A percentile compares a stretch with the other conserved stretches of the same genome.
Evolutionary conservation across 495 filamentous ascomycete genomes (phyloP).

Genomic region (Penicillium riverlandense): DNA sequence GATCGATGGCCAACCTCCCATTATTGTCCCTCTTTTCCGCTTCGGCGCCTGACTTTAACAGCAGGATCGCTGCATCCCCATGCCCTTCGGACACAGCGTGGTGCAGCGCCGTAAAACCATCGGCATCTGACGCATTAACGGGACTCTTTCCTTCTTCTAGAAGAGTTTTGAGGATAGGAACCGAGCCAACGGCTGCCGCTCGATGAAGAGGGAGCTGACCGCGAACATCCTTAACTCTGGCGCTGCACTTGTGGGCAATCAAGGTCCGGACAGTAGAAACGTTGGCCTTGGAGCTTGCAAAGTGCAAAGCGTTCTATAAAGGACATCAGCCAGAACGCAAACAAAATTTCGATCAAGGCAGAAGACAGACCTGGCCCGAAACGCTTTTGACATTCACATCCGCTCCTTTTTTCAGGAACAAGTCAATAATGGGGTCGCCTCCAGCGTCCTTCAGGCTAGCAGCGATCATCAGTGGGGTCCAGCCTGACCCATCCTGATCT

Average conservation of each 20-base stretch:
- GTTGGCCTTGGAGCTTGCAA: conserved; percentile 82
- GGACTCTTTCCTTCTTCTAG: conserved; percentile 71
- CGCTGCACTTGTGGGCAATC: conserved; percentile 66
- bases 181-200: conserved; percentile 81
- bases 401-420: conserved; percentile 73
- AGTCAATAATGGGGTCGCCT: conserved; percentile 50
- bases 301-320: conserved; percentile 73
- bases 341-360: too few species aligned
- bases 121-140: conserved; percentile 76
- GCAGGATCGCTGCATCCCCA: conserved; percentile 74
- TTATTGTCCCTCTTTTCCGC: conserved; percentile 69
- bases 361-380: conserved; percentile 46
- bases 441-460: conserved; percentile 62
- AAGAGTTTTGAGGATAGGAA: conserved; percentile 76
- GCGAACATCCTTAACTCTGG: conserved; percentile 76
- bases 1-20: conserved; percentile 66
- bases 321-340: too few species aligned
- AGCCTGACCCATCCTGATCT: conserved; percentile 75
- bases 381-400: conserved; percentile 75
- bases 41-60: conserved; percentile 82
- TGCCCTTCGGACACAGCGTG: conserved; percentile 93
- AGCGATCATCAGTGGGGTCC: conserved; percentile 94
- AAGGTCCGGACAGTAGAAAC: conserved; percentile 74
- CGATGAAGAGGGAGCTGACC: conserved; percentile 84
- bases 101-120: conserved; percentile 83